These are phyloP conservation scores for Saccharomyces hybrid DNA, from an alignment of 1,139 yeast species.

Conservation along the genomic window DNA sequence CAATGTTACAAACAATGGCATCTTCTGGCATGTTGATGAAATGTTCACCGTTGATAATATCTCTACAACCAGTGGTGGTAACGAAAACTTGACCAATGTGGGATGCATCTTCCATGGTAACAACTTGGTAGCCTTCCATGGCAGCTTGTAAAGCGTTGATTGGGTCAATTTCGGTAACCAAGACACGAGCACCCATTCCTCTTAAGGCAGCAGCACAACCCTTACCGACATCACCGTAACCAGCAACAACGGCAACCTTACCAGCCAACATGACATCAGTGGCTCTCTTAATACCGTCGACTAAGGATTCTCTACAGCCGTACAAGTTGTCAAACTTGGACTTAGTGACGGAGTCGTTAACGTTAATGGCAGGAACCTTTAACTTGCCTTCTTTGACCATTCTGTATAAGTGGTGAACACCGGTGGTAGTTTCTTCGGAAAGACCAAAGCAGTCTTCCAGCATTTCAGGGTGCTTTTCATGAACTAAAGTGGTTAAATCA, in stretches of 20 bases:
- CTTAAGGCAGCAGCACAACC: constrained; percentile 99
- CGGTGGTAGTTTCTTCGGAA: constrained; percentile 99
- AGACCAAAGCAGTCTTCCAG: constrained; percentile 91
- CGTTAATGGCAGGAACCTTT: constrained; percentile 99
- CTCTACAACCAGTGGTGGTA: constrained; percentile 99
- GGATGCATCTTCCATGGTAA: constrained; percentile 93
- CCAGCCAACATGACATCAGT: constrained; percentile 99
- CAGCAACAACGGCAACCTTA: constrained; percentile 98
- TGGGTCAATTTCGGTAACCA: constrained; percentile 97
- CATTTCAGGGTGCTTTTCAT: constrained; percentile 98
- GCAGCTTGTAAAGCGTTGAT: constrained; percentile 99
- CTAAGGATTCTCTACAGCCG: constrained; percentile 99
- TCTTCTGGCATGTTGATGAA: constrained; percentile 95
- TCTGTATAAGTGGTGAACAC: constrained; percentile 99
- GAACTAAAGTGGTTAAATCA: constrained; percentile 94
- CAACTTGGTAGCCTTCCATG: constrained; percentile 97
- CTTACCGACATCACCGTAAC: constrained; percentile 99
- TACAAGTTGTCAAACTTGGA: constrained; percentile 99
- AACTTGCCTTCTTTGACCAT: constrained; percentile 83
- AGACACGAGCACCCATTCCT: constrained; percentile 99
- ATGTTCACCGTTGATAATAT: constrained; percentile 86
- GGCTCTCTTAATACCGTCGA: constrained; percentile 99
- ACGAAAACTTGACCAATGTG: constrained; percentile 94
- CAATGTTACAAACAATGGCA: constrained; percentile 99
- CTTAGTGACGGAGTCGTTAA: constrained; percentile 98